Percentiles rank a stretch among this genome's conserved stretches.
Conservation (phyloP, 495 filamentous ascomycete genomes). For the Podospora conica region DNA sequence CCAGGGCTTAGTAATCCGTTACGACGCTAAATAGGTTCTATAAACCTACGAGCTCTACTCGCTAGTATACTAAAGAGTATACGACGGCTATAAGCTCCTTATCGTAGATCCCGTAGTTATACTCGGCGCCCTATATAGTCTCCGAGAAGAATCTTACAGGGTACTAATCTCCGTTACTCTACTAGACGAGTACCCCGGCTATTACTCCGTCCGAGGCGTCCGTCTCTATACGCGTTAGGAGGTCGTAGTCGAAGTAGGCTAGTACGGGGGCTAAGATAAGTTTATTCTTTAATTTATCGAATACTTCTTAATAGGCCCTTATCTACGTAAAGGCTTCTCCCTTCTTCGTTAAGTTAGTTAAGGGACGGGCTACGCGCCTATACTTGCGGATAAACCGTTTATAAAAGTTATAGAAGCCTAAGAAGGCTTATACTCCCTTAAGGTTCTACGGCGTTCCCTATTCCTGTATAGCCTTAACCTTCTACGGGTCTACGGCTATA, state of each 20-base stretch:
- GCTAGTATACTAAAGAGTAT: not conserved
- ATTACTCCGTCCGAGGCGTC: not conserved
- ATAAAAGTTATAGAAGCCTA: not conserved
- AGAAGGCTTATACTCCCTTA: not conserved
- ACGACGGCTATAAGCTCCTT: not conserved
- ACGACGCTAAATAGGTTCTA: not conserved
- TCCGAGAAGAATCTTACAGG: not conserved
- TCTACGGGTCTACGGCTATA: not conserved
- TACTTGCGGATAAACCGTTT: not conserved
- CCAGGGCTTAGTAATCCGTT: not conserved
- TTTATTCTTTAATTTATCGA: not conserved
- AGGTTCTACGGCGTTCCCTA: not conserved
- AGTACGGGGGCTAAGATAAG: not conserved
- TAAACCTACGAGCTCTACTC: not conserved
- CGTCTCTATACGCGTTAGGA: not conserved
- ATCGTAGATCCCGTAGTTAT: constrained; percentile 1
- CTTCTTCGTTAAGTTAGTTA: not conserved
- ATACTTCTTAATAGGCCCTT: not conserved
- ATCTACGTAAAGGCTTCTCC: not conserved
- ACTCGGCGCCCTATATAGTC: not conserved
- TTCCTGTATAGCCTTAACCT: not conserved
- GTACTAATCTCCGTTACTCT: not conserved
- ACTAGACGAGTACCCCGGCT: not conserved
- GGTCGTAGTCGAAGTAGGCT: not conserved
- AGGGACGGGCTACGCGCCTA: not conserved